Evolutionary conservation across 1,284 basidiomycete genomes (phyloP).

Genomic region (Blastosporella zonata): DNA sequence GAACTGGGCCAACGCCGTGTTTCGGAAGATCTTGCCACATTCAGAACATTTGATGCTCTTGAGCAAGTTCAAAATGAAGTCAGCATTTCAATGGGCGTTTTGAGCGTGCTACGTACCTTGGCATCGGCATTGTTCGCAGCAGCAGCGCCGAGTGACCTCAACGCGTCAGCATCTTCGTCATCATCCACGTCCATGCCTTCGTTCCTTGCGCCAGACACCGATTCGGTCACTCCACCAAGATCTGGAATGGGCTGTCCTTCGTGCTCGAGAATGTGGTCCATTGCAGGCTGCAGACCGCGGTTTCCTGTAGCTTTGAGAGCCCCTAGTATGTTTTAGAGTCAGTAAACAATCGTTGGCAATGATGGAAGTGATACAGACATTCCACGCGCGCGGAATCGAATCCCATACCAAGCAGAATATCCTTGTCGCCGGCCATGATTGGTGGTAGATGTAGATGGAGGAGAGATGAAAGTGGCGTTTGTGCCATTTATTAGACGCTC

Average conservation of each 20-base stretch:
- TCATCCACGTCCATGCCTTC: conserved; percentile 55
- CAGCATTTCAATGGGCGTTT: not conserved
- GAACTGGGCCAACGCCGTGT: conserved; percentile 86
- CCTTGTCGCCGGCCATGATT: conserved; percentile 66
- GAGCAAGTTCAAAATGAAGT: no score
- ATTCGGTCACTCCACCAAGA: conserved; percentile 31
- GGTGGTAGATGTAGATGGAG: not conserved
- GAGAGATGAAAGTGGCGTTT: not conserved
- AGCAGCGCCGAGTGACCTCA: conserved; percentile 48
- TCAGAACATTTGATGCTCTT: conserved; percentile 76
- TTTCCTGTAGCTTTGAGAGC: conserved; percentile 78
- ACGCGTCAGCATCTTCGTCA: conserved; percentile 67
- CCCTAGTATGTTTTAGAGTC: conserved; percentile 48
- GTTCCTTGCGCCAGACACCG: conserved; percentile 22
- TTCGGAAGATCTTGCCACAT: conserved; percentile 87
- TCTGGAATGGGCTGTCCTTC: conserved; percentile 74
- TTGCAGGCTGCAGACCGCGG: conserved; percentile 82
- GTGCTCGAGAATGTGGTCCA: conserved; percentile 84
- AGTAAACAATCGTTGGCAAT: conserved; percentile 4
- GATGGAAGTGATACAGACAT: conserved; percentile 49
- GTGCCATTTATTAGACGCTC: conserved; percentile 10
- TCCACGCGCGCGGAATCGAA: conserved; percentile 81
- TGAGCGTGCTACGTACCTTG: conserved; percentile 42
- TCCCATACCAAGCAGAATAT: conserved; percentile 83
- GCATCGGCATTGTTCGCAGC: conserved; percentile 52